Conservation (phyloP, 306 rosid genomes). For the Citrullus colocynthis region DNA sequence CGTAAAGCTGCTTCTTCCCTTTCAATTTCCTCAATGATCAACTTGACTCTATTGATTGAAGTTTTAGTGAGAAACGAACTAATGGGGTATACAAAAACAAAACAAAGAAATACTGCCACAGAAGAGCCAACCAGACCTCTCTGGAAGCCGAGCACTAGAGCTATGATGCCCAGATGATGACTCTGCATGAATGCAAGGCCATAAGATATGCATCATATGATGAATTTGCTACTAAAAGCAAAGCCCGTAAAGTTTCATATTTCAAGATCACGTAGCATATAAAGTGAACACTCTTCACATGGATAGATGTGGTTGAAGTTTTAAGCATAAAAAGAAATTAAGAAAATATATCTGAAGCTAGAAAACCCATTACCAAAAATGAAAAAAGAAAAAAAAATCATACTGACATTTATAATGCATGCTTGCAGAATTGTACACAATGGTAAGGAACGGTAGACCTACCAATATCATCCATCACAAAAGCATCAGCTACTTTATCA, state of each 20-base stretch:
- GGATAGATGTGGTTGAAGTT: neutral
- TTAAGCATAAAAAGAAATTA: neutral
- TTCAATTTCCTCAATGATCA: conserved; percentile 77
- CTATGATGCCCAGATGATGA: conserved; percentile 53
- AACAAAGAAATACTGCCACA: neutral
- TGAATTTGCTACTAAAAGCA: neutral
- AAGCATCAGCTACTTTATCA: conserved; percentile 53
- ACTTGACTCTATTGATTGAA: conserved; percentile 50
- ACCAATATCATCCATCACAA: conserved; percentile 69
- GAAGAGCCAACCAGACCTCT: conserved; percentile 40
- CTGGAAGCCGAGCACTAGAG: conserved; percentile 70
- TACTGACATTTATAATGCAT: neutral
- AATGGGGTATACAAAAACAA: neutral
- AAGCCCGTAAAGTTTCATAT: neutral
- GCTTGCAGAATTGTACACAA: neutral
- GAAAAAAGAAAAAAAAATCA: neutral
- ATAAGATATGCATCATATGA: neutral
- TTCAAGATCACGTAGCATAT: neutral
- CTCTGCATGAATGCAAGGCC: conserved; percentile 24
- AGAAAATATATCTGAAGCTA: neutral
- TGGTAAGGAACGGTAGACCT: conserved; percentile 7
- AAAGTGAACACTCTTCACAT: neutral
- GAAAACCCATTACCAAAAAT: neutral
- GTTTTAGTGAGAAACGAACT: conserved; percentile 12
- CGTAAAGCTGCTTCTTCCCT: conserved; percentile 78